phyloP scores from a whole-genome alignment of 2,329 filamentous ascomycete genomes.

The Hypoxylon sp. region DNA sequence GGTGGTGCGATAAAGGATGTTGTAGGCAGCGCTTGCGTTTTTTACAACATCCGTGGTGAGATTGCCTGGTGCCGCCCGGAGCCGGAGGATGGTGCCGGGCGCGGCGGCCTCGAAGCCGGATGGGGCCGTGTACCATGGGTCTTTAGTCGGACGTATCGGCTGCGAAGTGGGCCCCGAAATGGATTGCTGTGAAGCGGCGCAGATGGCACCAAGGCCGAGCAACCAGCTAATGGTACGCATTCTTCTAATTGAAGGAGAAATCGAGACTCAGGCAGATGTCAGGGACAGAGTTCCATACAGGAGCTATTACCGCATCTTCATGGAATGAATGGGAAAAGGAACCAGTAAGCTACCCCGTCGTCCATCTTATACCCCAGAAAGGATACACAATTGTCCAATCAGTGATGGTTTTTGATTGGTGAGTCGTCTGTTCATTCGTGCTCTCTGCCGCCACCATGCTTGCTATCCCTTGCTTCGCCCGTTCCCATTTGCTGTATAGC shows the following conservation, averaged over 20 bases:
- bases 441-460: not conserved
- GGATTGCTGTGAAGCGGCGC: not conserved
- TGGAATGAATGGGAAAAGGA: conserved; percentile 8
- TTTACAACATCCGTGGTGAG: conserved; percentile 36
- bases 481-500: not conserved
- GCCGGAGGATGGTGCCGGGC: conserved; percentile 52
- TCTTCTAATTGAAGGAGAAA: conserved; percentile 8
- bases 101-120: conserved; percentile 48
- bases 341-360: not conserved
- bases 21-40: conserved; percentile 48
- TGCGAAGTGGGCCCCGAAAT: not conserved
- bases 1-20: conserved; percentile 59
- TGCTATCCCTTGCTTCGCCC: not conserved
- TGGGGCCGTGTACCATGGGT: conserved; percentile 56
- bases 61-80: conserved; percentile 51
- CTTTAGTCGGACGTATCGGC: conserved; percentile 50
- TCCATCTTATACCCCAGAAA: not conserved
- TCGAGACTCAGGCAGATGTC: conserved; percentile 4
- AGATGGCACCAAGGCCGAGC: not conserved
- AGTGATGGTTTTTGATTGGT: not conserved
- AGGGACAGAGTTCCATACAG: not conserved
- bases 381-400: conserved; percentile 9
- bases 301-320: conserved; percentile 8
- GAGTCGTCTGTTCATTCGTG: too few relatives aligned
- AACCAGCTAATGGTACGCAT: conserved; percentile 20